Evolutionary conservation across 208 protist species (phyloP).

Genomic region (Leishmania mexicana): DNA sequence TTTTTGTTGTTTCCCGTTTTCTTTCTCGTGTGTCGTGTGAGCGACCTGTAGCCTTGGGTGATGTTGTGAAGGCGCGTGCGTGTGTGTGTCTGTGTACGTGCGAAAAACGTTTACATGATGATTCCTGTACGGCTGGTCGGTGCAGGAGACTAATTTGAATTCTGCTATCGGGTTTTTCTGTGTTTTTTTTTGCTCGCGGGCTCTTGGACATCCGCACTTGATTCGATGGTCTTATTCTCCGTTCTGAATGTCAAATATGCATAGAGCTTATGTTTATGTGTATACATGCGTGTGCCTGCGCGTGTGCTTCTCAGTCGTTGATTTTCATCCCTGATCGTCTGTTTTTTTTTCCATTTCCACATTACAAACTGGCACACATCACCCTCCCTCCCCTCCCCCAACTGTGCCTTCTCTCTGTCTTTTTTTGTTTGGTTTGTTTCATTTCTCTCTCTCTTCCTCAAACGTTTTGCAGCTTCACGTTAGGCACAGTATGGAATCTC

Average conservation of each 20-base stretch:
- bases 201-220: neutral
- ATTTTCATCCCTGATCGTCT: no score
- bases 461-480: neutral
- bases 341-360: neutral
- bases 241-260: neutral
- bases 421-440: neutral
- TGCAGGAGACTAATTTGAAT: neutral
- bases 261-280: conserved; percentile 15
- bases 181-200: neutral
- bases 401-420: neutral
- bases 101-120: neutral
- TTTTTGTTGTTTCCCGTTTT: neutral
- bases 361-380: neutral
- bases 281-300: neutral
- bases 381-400: neutral
- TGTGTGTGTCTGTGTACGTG: neutral
- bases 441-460: neutral
- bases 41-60: neutral
- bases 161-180: neutral
- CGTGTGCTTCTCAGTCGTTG: neutral
- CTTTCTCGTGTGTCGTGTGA: neutral
- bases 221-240: no score
- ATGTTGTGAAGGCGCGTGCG: neutral
- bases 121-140: neutral
- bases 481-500: neutral